Conservation (phyloP, 768 basidiomycete species). For the Kwoniella mangroviensis region DNA sequence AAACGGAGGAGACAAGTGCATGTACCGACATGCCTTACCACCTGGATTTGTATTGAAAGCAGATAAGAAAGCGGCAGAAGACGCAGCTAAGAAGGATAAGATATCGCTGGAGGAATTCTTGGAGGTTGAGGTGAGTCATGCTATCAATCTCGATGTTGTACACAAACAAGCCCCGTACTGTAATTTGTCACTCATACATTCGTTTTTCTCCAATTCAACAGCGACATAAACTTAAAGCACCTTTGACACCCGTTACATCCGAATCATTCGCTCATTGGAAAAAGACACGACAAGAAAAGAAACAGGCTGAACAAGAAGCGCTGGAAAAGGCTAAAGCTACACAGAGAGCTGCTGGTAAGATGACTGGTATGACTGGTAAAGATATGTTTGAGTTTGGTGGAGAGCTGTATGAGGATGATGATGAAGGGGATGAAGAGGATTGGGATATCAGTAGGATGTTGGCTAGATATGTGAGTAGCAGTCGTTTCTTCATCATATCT, state of each 20-base stretch:
- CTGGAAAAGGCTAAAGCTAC: conserved; percentile 78
- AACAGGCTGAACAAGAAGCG: conserved; percentile 83
- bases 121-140: conserved; percentile 80
- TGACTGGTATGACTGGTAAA: conserved; percentile 88
- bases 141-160: not conserved
- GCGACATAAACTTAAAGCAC: conserved; percentile 82
- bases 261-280: conserved; percentile 96
- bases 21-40: conserved; percentile 92
- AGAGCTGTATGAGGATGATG: conserved; percentile 54
- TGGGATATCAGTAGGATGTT: conserved; percentile 57
- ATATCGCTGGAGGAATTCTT: conserved; percentile 97
- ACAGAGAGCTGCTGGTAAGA: conserved; percentile 85
- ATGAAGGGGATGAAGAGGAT: conserved; percentile 52
- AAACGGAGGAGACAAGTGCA: conserved; percentile 68
- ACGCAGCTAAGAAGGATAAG: conserved; percentile 77
- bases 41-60: conserved; percentile 95
- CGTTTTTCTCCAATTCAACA: conserved; percentile 50
- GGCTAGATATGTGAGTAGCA: conserved; percentile 52
- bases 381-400: conserved; percentile 72
- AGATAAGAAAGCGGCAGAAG: conserved; percentile 87
- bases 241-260: conserved; percentile 85
- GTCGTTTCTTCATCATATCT: too few relatives aligned
- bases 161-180: too few relatives aligned
- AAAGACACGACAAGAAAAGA: conserved; percentile 92
- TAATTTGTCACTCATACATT: not conserved